Evolutionary conservation across 1,139 yeast species (phyloP).

Genomic region (Hanseniaspora gamundiae): DNA sequence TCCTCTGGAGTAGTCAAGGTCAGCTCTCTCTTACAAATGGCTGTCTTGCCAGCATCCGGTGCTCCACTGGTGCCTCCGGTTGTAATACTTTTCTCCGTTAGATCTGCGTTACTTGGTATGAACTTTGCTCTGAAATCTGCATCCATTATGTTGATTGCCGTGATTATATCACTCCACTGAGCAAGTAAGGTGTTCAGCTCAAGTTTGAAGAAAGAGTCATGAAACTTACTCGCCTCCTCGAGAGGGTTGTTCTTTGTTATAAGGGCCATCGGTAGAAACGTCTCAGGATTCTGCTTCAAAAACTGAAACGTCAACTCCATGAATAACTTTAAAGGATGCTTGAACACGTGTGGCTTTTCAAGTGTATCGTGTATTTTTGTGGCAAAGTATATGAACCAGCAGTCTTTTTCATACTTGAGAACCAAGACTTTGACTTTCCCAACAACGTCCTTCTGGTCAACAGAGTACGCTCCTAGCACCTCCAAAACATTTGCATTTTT

Average conservation of each 20-base stretch:
- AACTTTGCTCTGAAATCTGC: conserved; percentile 26
- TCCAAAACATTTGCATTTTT: conserved; percentile 26
- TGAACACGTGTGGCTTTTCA: conserved; percentile 7
- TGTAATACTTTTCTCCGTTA: not conserved
- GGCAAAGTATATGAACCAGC: conserved; percentile 15
- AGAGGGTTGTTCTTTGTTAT: conserved; percentile 27
- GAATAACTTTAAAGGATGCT: conserved; percentile 9
- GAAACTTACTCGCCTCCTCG: conserved; percentile 16
- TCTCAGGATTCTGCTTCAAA: not conserved
- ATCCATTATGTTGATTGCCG: not conserved
- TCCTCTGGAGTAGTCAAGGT: conserved; percentile 26
- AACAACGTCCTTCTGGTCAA: conserved; percentile 5
- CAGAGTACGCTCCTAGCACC: conserved; percentile 9
- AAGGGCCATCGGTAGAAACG: conserved; percentile 7
- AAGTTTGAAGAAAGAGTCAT: conserved; percentile 14
- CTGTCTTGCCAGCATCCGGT: not conserved
- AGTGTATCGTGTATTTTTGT: conserved; percentile 1
- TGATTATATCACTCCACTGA: not conserved
- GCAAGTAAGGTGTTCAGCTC: not conserved
- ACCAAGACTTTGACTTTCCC: conserved; percentile 10
- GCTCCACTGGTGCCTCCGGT: no score
- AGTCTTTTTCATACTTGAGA: conserved; percentile 13
- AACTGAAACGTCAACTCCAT: not conserved
- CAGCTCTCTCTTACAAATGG: not conserved
- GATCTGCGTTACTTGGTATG: conserved; percentile 17